A percentile compares a stretch with the other conserved stretches of the same genome.
Evolutionary conservation across 371 early-diverging fungal species (phyloP).

Genomic region (Mucor piriformis): DNA sequence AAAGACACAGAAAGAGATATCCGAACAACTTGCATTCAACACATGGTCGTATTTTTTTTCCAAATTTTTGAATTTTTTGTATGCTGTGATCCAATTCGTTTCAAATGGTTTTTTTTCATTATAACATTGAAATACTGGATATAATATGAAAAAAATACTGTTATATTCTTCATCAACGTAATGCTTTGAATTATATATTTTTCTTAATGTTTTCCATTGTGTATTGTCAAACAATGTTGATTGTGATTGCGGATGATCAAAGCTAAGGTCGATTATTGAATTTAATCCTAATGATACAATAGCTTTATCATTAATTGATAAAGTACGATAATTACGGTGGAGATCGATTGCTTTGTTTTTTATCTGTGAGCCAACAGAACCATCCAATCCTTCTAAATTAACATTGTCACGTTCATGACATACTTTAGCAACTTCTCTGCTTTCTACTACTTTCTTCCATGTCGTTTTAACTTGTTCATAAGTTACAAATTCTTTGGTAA

Average conservation of each 20-base stretch:
- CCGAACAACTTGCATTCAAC: no score
- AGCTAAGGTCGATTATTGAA: slow-evolving; percentile 17
- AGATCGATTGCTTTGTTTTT: slow-evolving; percentile 10
- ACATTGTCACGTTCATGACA: no score
- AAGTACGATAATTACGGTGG: slow-evolving; percentile 5
- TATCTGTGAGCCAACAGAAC: slow-evolving; percentile 13
- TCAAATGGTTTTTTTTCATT: slow-evolving; percentile 12
- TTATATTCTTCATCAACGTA: slow-evolving; percentile 4
- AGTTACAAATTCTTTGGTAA: no score
- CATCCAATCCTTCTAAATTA: no score
- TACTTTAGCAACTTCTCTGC: no score
- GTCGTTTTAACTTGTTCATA: no score
- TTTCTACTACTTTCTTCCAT: no score
- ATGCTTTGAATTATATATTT: slow-evolving; percentile 10
- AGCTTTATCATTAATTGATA: slow-evolving; percentile 10
- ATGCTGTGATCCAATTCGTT: slow-evolving; percentile 7
- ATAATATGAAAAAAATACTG: slow-evolving; percentile 9
- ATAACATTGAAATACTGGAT: slow-evolving; percentile 5
- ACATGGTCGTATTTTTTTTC: no score
- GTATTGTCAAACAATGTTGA: slow-evolving; percentile 12
- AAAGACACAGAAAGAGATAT: no score
- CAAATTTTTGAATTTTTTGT: slow-evolving; percentile 3
- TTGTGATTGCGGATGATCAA: slow-evolving; percentile 6
- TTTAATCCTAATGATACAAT: slow-evolving; percentile 16
- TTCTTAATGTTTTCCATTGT: slow-evolving; percentile 8